These are phyloP conservation scores for Metschnikowia noctiluminum DNA, from an alignment of 805 yeast species.

Conservation along the genomic window DNA sequence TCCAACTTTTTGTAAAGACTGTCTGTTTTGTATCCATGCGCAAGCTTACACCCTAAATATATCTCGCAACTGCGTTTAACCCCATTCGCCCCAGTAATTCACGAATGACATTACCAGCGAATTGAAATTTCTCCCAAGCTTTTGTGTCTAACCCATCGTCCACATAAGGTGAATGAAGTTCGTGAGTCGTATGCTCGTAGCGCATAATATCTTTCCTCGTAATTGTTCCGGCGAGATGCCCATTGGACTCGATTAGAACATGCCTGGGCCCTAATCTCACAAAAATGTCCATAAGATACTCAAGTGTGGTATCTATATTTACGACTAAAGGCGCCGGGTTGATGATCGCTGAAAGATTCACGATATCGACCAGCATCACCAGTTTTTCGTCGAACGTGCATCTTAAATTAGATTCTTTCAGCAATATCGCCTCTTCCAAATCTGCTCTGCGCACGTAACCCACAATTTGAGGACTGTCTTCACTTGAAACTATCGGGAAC, in stretches of 20 bases:
- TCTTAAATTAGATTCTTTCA: conserved; percentile 7
- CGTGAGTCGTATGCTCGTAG: conserved; percentile 47
- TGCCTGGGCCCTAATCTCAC: conserved; percentile 76
- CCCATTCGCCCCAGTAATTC: not conserved
- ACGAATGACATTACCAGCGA: conserved; percentile 1
- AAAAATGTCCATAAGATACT: conserved; percentile 64
- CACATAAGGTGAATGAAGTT: conserved; percentile 16
- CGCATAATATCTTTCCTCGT: conserved; percentile 81
- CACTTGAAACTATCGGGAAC: conserved; percentile 52
- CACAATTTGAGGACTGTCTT: conserved; percentile 34
- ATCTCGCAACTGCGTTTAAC: conserved; percentile 2
- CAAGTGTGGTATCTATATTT: conserved; percentile 50
- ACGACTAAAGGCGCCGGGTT: conserved; percentile 64
- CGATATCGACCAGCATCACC: conserved; percentile 2
- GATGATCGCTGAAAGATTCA: conserved; percentile 31
- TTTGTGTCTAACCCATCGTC: conserved; percentile 27
- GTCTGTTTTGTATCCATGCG: too few relatives aligned
- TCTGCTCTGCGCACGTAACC: conserved; percentile 48
- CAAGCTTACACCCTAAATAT: not conserved
- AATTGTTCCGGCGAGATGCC: conserved; percentile 66
- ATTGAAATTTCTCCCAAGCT: conserved; percentile 29
- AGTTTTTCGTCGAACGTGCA: conserved; percentile 17
- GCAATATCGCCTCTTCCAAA: conserved; percentile 14
- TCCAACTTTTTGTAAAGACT: too few relatives aligned
- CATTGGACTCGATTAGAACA: conserved; percentile 62